phyloP scores from a whole-genome alignment of 139 green algal genomes.

The Mychonastes homosphaera region DNA sequence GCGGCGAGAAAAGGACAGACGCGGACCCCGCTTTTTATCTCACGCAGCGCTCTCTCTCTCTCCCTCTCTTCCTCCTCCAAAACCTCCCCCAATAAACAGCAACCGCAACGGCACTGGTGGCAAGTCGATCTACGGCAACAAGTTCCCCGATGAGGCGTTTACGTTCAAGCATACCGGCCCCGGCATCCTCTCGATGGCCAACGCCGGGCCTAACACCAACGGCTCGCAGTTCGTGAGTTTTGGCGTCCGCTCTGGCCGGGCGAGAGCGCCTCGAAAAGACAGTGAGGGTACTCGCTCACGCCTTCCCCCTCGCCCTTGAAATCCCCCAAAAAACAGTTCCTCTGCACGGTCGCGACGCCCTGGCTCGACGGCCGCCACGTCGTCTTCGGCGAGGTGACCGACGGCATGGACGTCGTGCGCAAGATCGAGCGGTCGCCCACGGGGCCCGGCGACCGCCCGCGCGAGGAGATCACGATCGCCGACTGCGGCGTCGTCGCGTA shows the following conservation, averaged over 20 bases:
- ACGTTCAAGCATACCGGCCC: conserved; percentile 27
- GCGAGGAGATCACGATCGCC: conserved; percentile 34
- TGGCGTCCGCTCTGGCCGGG: no score
- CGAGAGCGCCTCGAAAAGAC: no score
- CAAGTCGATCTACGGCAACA: conserved; percentile 59
- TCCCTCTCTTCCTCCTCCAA: not conserved
- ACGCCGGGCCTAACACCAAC: conserved; percentile 47
- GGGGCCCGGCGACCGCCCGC: conserved; percentile 27
- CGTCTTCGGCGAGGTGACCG: conserved; percentile 57
- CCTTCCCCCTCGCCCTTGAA: no score
- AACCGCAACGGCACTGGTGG: conserved; percentile 66
- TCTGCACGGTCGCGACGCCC: conserved; percentile 5
- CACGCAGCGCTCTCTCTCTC: not conserved
- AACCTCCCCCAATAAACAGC: not conserved
- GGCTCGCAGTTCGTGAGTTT: conserved; percentile 25
- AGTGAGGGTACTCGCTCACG: no score
- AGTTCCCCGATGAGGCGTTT: conserved; percentile 71
- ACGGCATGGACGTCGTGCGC: conserved; percentile 56
- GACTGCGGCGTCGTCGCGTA: conserved; percentile 40
- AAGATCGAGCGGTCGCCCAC: conserved; percentile 32
- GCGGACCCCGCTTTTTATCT: not conserved
- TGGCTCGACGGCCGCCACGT: conserved; percentile 53
- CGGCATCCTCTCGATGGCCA: conserved; percentile 46
- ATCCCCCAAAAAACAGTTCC: no score
- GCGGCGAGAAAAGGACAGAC: no score